Percentiles rank a stretch among this genome's conserved stretches.
Evolutionary conservation across 768 basidiomycete genomes (phyloP).

Genomic region (Suillus weaverae): DNA sequence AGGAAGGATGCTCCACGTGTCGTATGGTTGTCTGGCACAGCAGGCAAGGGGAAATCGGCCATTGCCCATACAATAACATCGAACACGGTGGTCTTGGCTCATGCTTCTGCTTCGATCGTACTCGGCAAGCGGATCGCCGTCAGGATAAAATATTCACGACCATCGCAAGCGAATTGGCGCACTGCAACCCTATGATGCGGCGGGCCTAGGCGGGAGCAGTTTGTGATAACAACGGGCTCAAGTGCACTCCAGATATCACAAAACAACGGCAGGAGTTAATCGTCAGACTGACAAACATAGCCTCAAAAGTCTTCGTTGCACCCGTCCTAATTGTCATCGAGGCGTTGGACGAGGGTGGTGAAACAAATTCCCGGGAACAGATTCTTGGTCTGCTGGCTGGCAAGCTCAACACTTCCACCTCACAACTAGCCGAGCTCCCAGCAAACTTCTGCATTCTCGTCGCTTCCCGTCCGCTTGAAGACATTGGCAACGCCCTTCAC

Average conservation of each 20-base stretch:
- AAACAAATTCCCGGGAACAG: constrained; percentile 3
- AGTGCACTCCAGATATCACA: no score
- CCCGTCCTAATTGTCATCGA: neutral
- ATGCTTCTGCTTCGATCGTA: no score
- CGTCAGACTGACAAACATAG: no score
- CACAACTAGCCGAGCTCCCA: no score
- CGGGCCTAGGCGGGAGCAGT: no score
- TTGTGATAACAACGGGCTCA: neutral
- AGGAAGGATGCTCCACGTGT: constrained; percentile 4
- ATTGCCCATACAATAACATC: constrained; percentile 19
- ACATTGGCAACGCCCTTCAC: neutral
- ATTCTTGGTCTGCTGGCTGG: no score
- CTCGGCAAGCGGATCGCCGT: constrained; percentile 6
- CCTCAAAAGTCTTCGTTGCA: constrained; percentile 10
- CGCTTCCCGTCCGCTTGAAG: constrained; percentile 7
- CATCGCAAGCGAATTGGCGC: neutral
- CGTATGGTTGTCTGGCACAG: constrained; percentile 12
- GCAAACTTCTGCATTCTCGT: no score
- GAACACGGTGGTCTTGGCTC: neutral
- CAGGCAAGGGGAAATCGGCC: constrained; percentile 19
- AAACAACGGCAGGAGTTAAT: no score
- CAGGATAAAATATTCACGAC: neutral
- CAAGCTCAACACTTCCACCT: no score
- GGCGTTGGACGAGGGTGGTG: no score
- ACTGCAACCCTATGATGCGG: neutral